Evolutionary conservation across 495 filamentous ascomycete genomes (phyloP).

Genomic region (Aspergillus coremiiformis): DNA sequence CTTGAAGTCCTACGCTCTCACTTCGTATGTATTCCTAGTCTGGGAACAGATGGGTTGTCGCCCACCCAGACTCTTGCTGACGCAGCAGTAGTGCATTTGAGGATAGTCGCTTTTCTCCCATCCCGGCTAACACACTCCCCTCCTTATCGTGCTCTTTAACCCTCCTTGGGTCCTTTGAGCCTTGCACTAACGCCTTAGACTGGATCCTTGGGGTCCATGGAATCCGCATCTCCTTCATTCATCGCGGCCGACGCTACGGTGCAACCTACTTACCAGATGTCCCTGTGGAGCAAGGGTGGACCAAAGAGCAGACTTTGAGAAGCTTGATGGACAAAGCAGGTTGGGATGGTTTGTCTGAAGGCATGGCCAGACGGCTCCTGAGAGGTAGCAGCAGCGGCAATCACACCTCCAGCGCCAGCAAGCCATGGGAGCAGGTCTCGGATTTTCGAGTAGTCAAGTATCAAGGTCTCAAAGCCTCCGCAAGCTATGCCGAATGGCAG

Average conservation of each 20-base stretch:
- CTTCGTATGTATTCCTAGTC: conserved; percentile 50
- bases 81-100: conserved; percentile 60
- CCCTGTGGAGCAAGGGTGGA: conserved; percentile 88
- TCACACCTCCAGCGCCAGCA: conserved; percentile 12
- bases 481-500: conserved; percentile 66
- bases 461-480: conserved; percentile 64
- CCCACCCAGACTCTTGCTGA: neutral
- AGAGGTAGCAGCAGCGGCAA: conserved; percentile 19
- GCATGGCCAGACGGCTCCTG: conserved; percentile 44
- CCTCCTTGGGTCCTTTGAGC: conserved; percentile 68
- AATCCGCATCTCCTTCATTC: conserved; percentile 64
- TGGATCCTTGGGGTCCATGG: conserved; percentile 85
- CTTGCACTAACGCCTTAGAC: conserved; percentile 64
- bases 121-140: conserved; percentile 59
- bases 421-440: conserved; percentile 62
- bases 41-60: neutral
- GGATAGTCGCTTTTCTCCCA: conserved; percentile 77
- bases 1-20: conserved; percentile 74
- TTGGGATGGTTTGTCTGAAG: conserved; percentile 49
- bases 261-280: conserved; percentile 93
- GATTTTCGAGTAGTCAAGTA: conserved; percentile 71
- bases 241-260: conserved; percentile 52
- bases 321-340: conserved; percentile 93
- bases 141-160: conserved; percentile 64
- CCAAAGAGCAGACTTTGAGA: conserved; percentile 81